Evolutionary conservation across 2,329 filamentous ascomycete species (phyloP), one percentile per base, ranked within the genome.

Genomic region (Fusarium sororula): DNA sequence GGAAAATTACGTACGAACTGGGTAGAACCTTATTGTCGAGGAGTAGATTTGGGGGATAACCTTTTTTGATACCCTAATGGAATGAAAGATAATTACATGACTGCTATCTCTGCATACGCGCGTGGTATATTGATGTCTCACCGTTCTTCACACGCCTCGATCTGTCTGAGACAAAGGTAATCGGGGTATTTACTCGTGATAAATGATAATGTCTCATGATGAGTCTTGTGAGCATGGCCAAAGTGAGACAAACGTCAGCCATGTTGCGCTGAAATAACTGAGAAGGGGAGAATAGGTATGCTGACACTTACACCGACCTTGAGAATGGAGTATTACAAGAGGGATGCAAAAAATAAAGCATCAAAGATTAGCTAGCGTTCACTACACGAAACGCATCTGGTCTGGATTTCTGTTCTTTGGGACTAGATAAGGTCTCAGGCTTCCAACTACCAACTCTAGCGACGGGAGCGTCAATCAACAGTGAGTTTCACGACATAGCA

Each of bases 21-120:
- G 73, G 72, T 77, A 76, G 64, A 78, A 56, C 66, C 59, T 38
- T 68, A 67, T 42, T 63, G 63, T 44, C 30, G 71, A 73, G 71
- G 71, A 74, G 60, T 66, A 74, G 70, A 75, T 72, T 74, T 68
- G 64, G 72, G 72, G 72, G 59, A 58, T 48, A 58, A 55, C 26
- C 53, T 45, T 70, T 64, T 68, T 75, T 69, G 75, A 77, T 74
- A 78, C 73, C 72, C 75, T 65, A 77, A 76, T 76, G 75, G 72
- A 77, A 77, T 69, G 66, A 76, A 72, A 66, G 60, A 71, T 57
- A 57, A 63, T 73, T 67, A 70, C 51, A 61, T 42, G 41, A 68
- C 58, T 24, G 26, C 50, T 55, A n/a, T 44, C 18, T 32, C n/a
- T 41, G 6, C 6, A 26, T 18, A 9, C 15, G 15, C 32, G 32